phyloP scores from a whole-genome alignment of 2,329 filamentous ascomycete genomes.

The Microdochium bolleyi region DNA sequence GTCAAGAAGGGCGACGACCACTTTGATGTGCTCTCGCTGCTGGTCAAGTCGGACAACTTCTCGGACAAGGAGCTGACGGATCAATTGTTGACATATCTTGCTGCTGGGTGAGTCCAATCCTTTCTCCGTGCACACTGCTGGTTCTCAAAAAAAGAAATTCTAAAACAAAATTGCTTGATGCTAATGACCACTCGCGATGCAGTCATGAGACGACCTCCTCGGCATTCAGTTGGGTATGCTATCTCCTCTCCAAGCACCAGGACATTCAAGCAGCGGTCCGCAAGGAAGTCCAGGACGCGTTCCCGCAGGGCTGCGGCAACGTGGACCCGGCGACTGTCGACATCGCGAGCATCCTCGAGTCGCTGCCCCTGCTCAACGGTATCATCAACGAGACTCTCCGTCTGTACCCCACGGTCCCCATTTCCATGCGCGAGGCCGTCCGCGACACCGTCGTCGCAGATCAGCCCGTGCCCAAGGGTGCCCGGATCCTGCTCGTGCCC shows the following conservation, averaged over 20 bases:
- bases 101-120: constrained; percentile 45
- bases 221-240: constrained; percentile 54
- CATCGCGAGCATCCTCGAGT: constrained; percentile 46
- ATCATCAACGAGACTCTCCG: constrained; percentile 62
- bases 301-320: constrained; percentile 23
- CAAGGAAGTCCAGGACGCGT: constrained; percentile 44
- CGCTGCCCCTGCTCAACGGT: constrained; percentile 61
- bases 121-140: constrained; percentile 46
- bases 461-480: constrained; percentile 57
- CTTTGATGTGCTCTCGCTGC: constrained; percentile 56
- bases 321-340: constrained; percentile 18
- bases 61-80: constrained; percentile 43
- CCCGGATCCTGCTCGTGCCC: constrained; percentile 48
- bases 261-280: constrained; percentile 51
- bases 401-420: constrained; percentile 57
- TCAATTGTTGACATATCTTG: constrained; percentile 47
- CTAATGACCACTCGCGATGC: too few species aligned
- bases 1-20: constrained; percentile 33
- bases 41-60: constrained; percentile 44
- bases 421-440: constrained; percentile 53
- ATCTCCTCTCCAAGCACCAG: constrained; percentile 51
- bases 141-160: too few species aligned
- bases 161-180: too few species aligned
- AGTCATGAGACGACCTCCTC: constrained; percentile 59
- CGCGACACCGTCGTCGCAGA: constrained; percentile 47